Conservation (phyloP, 2,329 filamentous ascomycete species). For the Nemania abortiva region DNA sequence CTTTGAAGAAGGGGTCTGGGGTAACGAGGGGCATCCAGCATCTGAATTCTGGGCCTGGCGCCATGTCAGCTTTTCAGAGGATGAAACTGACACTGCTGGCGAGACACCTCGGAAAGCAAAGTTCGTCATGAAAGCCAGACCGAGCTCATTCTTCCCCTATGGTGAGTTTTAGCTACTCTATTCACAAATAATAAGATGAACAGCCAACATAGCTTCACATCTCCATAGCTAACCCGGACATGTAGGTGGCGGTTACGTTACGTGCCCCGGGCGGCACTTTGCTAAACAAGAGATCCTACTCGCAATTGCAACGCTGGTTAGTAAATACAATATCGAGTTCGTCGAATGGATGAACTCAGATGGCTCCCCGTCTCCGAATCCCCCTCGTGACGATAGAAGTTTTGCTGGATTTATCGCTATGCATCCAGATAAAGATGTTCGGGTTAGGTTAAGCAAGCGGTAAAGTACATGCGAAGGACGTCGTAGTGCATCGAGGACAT, state of each 20-base stretch:
- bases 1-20: constrained; percentile 38
- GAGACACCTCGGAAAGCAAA: not conserved
- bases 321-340: constrained; percentile 52
- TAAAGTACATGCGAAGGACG: too few relatives aligned
- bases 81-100: not conserved
- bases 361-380: constrained; percentile 29
- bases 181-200: too few relatives aligned
- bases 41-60: constrained; percentile 34
- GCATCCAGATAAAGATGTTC: not conserved
- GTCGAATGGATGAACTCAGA: constrained; percentile 37
- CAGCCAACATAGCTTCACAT: too few relatives aligned
- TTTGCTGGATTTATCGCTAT: not conserved
- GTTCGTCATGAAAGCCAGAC: constrained; percentile 9
- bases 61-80: constrained; percentile 19
- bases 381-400: constrained; percentile 28
- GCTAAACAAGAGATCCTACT: not conserved
- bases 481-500: too few relatives aligned
- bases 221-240: too few relatives aligned
- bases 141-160: constrained; percentile 26
- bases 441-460: not conserved
- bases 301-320: not conserved
- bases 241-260: not conserved
- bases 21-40: constrained; percentile 28
- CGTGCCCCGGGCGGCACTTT: not conserved
- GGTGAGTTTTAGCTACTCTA: constrained; percentile 10